Conservation (phyloP, 2,329 filamentous ascomycete genomes). For the Ustilaginoidea virens region DNA sequence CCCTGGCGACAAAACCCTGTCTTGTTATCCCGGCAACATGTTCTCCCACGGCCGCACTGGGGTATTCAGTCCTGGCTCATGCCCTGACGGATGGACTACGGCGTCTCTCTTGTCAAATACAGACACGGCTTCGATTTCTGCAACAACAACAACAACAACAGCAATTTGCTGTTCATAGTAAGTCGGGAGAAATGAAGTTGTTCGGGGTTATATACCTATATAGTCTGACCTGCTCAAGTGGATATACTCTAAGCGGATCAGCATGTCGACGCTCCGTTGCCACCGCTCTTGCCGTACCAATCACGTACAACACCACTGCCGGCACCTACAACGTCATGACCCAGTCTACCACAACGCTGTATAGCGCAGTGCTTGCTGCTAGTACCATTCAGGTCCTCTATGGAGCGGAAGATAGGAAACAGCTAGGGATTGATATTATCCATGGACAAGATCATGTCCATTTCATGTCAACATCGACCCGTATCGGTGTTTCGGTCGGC, state of each 20-base stretch:
- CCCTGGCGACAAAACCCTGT: constrained; percentile 19
- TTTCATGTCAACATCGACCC: constrained; percentile 14
- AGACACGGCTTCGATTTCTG: too few species aligned
- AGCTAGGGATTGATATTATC: constrained; percentile 18
- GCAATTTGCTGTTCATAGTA: constrained; percentile 26
- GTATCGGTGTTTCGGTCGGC: constrained; percentile 20
- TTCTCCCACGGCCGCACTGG: constrained; percentile 20
- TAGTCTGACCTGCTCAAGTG: constrained; percentile 10
- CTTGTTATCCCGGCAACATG: constrained; percentile 26
- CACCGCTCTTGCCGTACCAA: constrained; percentile 21
- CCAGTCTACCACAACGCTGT: constrained; percentile 21
- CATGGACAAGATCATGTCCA: constrained; percentile 10
- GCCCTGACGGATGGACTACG: constrained; percentile 24
- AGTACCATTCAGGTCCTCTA: constrained; percentile 22
- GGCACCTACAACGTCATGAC: constrained; percentile 18
- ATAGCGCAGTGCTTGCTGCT: constrained; percentile 21
- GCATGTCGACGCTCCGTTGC: constrained; percentile 20
- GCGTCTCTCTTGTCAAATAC: constrained; percentile 16
- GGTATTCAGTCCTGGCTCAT: constrained; percentile 24
- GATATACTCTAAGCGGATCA: constrained; percentile 18
- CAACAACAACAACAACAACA: constrained; percentile 19
- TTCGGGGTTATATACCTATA: too few species aligned
- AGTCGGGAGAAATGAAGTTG: constrained; percentile 7
- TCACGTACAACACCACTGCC: constrained; percentile 19
- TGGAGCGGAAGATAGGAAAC: constrained; percentile 18